Base-by-base conservation (phyloP, 306 rosid genomes). In the Medicago ruthenica region DNA sequence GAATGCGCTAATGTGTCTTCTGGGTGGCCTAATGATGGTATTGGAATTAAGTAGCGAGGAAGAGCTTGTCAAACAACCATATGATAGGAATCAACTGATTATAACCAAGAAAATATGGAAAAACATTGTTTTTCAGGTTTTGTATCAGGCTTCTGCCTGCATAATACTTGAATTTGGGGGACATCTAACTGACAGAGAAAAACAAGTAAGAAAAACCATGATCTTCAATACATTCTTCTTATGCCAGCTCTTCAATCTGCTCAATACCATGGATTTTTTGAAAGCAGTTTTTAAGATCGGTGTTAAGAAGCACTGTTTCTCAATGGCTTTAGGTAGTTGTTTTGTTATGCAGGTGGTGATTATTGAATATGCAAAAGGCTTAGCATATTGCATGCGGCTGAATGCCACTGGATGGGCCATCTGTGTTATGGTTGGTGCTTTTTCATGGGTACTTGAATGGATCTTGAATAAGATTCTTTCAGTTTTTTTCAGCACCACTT, bases 211-310 rank as follows among this genome's bases (percentile, higher is more conserved):
- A 48, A 65, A 81, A 12, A 74, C 89, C 77, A 86, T 89, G 87
- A 76, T 89, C 71, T 88, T 89, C 82, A 92, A 80, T 71, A 74
- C 78, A 8, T 92, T 80, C 76, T 62, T 80, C 4, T 69, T 92
- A 2, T 89, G 93, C 41, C 97, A 89, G 63, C 34, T 92, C 24
- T 77, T 79, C 79, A 79, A 88, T 79, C 86, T 61, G 24, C 69
- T 89, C 64, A 83, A 39, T 76, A 82, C 68, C 71, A 82, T 89
- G 82, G 80, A 77, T 61, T 4, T 86, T 16, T 71, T 24, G 55
- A 83, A 84, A 72, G n/a, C n/a, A 44, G 75, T 76, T 60, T 48
- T 81, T 1, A 45, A 60, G 41, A 59, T 48, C 60, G 88, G 70
- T 55, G 16, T 79, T 48, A 73, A 57, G 3, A 79, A 74, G 80